Evolutionary conservation across 2,329 filamentous ascomycete genomes (phyloP).

Genomic region (Colletotrichum sp.): DNA sequence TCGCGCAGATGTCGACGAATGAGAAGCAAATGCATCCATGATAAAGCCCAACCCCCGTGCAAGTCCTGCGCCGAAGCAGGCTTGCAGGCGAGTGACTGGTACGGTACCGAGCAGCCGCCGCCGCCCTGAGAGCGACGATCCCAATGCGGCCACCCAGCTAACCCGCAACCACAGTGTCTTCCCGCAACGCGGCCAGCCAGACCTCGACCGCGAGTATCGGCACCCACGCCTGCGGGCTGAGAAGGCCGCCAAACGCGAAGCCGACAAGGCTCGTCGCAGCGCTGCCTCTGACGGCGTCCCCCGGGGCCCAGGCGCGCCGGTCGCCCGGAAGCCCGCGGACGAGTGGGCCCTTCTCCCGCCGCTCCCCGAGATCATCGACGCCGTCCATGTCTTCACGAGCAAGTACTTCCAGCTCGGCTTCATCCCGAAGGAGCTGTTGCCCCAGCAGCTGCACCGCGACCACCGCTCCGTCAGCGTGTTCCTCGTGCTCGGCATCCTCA

Average conservation of each 20-base stretch:
- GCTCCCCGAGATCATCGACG: constrained; percentile 54
- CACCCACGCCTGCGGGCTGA: constrained; percentile 58
- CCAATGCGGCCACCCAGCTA: not conserved
- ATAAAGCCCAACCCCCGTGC: constrained; percentile 53
- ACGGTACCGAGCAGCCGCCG: constrained; percentile 2
- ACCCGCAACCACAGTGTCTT: constrained; percentile 46
- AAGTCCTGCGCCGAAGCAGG: constrained; percentile 56
- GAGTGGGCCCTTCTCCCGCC: constrained; percentile 57
- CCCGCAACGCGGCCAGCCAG: constrained; percentile 55
- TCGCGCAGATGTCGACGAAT: constrained; percentile 56
- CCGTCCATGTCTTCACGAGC: constrained; percentile 55
- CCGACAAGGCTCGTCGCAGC: constrained; percentile 39
- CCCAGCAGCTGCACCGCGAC: constrained; percentile 49
- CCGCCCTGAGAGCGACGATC: not conserved
- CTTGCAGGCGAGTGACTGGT: constrained; percentile 56
- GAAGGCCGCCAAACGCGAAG: constrained; percentile 45
- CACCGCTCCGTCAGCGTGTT: constrained; percentile 57
- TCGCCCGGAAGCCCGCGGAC: constrained; percentile 33
- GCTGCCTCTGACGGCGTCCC: constrained; percentile 30
- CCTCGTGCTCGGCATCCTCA: constrained; percentile 59
- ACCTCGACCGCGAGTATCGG: constrained; percentile 60
- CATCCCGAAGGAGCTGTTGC: constrained; percentile 58
- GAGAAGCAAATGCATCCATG: constrained; percentile 61
- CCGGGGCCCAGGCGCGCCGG: constrained; percentile 5
- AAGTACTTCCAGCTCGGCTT: constrained; percentile 67